Base-by-base conservation (phyloP, 495 filamentous ascomycete genomes). In the Penicillium bialowiezense region DNA sequence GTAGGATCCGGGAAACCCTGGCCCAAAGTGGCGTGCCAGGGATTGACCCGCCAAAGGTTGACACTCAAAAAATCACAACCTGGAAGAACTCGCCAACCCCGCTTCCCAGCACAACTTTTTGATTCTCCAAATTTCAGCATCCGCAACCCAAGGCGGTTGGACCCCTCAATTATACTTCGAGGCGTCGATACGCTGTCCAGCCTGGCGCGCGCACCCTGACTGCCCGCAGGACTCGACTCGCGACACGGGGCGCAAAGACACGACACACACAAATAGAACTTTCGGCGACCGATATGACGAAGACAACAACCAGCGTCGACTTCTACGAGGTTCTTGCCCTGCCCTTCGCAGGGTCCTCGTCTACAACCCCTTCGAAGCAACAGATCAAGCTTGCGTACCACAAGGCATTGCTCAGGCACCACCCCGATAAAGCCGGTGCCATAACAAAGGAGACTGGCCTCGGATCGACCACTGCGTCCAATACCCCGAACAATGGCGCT, bases 361-460 rank as follows among this genome's bases (percentile, higher is more conserved):
- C 55, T 13, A 48, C 51, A 0, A 17, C 49, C 6, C 58, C 67
- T 23, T 62, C 67, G 4, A 76, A 76, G 38, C 67, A 70, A 41
- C 65, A 78, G 26, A 66, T 95, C 40, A 92, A 91, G 63, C 67
- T 71, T 47, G 88, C 89, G 24, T 96, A 96, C 67, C 86, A 83
- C 56, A 81, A 80, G 54, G 85, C 91, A 1, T 77, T 96, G 8
- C 76, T 96, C 5, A 74, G 69, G 39, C 74, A 95, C 67, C 91
- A 95, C 64, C 91, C 91, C 0, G 91, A 96, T 73, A 95, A 95
- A 62, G 60, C 65, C 17, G 28, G 55, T 23, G 38, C 58, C 1
- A 36, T 52, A 52, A 23, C 66, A 37, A 56, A 44, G 14, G 52
- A 59, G 3, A n/a, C 40, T 2, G 44, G 31, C 18, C 14, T 34